Evolutionary conservation across 805 yeast genomes (phyloP), one percentile per base, ranked within the genome.

Genomic region (Vanderwaltozyma yarrowii): DNA sequence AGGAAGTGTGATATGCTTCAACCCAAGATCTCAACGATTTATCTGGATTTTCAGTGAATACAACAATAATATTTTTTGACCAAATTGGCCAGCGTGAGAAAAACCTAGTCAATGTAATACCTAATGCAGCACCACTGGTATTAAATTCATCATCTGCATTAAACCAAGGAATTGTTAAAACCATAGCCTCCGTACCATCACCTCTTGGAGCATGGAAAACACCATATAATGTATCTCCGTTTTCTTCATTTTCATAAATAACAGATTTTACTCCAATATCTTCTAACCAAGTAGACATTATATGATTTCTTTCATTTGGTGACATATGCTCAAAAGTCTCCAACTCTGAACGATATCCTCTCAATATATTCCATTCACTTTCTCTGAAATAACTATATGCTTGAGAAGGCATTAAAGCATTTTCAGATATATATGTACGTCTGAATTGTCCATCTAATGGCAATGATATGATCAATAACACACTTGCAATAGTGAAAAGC

Each of bases 371-470:
- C 96, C 97, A 92, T 56, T 92, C 97, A 30, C 86, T 76, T 53
- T 89, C 97, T 39, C 96, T 70, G 58, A 84, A 92, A 56, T 86
- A 87, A 18, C 94, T 78, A 49, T 80, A 79, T 2, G 92, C 97
- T 58, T 92, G 97, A 0, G 94, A 88, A 7, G 99, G 96, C 84
- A 92, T 78, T 57, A 92, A 66, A 24, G 99, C 99, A 61, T 92
- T 92, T 55, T 92, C 99, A 7, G 94, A 81, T 11, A 88, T 81
- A 58, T 92, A 92, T 2, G 96, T 86, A 45, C 69, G 62, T 39
- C 96, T 67, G 57, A 66, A 85, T 53, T 84, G 85, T 16, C 96
- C 97, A 14, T 81, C 81, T 48, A 76, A 44, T 0, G 97, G 96
- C 17, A 62, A 50, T 5, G 70, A 60, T 12, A 71, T 56, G n/a